Evolutionary conservation across 2,329 filamentous ascomycete species (phyloP), one percentile per base, ranked within the genome.

Genomic region (Blumeriella jaapii): DNA sequence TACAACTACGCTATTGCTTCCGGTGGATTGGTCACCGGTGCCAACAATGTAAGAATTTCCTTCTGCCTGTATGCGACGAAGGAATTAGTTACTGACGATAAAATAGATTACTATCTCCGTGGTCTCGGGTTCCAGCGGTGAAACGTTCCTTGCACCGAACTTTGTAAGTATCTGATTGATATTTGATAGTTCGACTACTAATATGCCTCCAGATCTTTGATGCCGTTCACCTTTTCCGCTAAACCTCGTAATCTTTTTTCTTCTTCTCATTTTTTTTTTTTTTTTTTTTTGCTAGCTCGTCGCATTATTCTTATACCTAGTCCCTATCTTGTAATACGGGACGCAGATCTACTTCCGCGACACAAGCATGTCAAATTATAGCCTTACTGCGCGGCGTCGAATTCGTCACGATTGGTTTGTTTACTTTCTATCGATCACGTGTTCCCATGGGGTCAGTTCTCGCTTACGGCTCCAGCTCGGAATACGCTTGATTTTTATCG

Each of bases 1-100:
- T 81, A 81, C 48, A 65, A 75, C 40, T 66, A 72, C 29, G 59
- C 56, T n/a, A 67, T 81, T 29, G 71, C 75, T 0, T 58, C 67
- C 2, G 74, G 73, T 0, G 74, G 62, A 2, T 61, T 82, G 29
- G 62, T 69, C 6, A 59, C 60, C n/a, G 77, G 75, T 0, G 57
- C 57, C 6, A 82, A 81, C 49, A 78, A 71, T n/a, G 41, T 44
- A 33, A 28, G 37, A 6, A 26, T 26, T 6, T 8, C 24, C 6
- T 13, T 30, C 11, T 10, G 2, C n/a, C 10, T 9, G 2, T 12
- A 7, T 7, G 5, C 16, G 1, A 7, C 11, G 11, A 8, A 17
- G 24, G 4, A 9, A 5, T 7, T 11, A 34, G 15, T 35, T 27
- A 29, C 17, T 33, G 15, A 36, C 16, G 6, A 12, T 18, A 10